Evolutionary conservation across 2,329 filamentous ascomycete species (phyloP).

Genomic region (Fusarium sacchari): DNA sequence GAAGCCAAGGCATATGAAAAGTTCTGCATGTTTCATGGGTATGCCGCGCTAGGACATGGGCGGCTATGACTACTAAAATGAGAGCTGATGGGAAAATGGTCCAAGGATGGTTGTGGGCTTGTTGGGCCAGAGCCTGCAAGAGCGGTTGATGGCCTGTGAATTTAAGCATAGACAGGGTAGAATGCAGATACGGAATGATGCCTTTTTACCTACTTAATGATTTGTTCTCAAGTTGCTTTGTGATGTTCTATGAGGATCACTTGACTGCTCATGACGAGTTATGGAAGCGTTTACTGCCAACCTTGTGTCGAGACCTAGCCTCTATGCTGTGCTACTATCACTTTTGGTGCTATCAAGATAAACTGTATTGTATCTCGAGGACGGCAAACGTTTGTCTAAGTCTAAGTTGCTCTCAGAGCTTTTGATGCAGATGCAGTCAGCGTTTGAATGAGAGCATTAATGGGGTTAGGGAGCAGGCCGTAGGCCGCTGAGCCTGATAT

Average conservation of each 20-base stretch:
- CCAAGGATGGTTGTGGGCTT: slow-evolving; percentile 36
- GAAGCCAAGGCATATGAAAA: slow-evolving; percentile 50
- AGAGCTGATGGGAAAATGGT: slow-evolving; percentile 39
- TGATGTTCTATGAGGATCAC: neutral
- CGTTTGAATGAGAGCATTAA: neutral
- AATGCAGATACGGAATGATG: slow-evolving; percentile 49
- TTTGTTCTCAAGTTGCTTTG: neutral
- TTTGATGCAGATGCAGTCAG: neutral
- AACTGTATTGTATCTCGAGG: neutral
- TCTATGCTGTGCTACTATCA: too few relatives aligned
- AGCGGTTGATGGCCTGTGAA: slow-evolving; percentile 44
- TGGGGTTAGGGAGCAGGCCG: neutral
- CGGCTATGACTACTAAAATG: slow-evolving; percentile 44
- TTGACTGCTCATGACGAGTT: neutral
- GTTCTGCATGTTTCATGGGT: slow-evolving; percentile 48
- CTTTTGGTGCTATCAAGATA: too few relatives aligned
- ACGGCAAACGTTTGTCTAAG: neutral
- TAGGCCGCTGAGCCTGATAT: neutral
- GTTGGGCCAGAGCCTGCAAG: slow-evolving; percentile 38
- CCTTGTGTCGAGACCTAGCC: too few relatives aligned
- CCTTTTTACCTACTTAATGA: slow-evolving; percentile 37
- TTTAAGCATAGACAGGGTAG: slow-evolving; percentile 52
- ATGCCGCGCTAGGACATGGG: slow-evolving; percentile 38
- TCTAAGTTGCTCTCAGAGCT: neutral
- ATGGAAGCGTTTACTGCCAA: neutral